phyloP scores from a whole-genome alignment of 1,284 basidiomycete genomes.

The Trichosporon sp. region DNA sequence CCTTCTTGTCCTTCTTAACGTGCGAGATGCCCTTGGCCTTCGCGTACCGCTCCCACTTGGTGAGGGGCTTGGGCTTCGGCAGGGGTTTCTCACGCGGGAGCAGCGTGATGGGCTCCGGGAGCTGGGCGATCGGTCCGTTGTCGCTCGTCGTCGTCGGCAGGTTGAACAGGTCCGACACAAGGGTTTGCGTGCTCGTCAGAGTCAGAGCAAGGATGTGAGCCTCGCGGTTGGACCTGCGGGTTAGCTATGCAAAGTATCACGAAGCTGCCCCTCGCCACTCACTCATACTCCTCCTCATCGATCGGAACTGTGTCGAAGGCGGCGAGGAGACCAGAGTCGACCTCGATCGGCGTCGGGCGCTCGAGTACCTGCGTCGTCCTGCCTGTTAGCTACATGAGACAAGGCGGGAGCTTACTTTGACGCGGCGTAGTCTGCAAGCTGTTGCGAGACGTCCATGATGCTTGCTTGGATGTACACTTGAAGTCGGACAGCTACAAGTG shows the following conservation, averaged over 20 bases:
- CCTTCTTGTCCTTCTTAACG: constrained; percentile 74
- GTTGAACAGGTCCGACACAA: constrained; percentile 77
- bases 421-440: constrained; percentile 47
- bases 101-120: constrained; percentile 73
- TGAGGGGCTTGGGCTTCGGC: constrained; percentile 86
- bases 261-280: constrained; percentile 40
- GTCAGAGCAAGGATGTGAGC: constrained; percentile 77
- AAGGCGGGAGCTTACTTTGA: constrained; percentile 38
- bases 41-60: constrained; percentile 97
- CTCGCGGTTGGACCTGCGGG: constrained; percentile 70
- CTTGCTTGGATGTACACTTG: constrained; percentile 7
- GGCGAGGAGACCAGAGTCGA: constrained; percentile 80
- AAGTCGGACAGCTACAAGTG: neutral
- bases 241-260: neutral
- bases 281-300: constrained; percentile 77
- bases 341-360: constrained; percentile 76
- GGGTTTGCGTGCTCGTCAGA: constrained; percentile 80
- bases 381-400: neutral
- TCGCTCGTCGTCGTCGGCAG: constrained; percentile 76
- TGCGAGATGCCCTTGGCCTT: constrained; percentile 90
- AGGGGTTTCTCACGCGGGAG: constrained; percentile 90
- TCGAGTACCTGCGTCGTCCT: constrained; percentile 60
- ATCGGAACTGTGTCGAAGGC: constrained; percentile 86
- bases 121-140: constrained; percentile 80
- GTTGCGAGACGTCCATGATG: constrained; percentile 52